These are phyloP conservation scores for Elymus sibiricus DNA, from an alignment of 176 grass and related monocot genomes.

Conservation along the genomic window DNA sequence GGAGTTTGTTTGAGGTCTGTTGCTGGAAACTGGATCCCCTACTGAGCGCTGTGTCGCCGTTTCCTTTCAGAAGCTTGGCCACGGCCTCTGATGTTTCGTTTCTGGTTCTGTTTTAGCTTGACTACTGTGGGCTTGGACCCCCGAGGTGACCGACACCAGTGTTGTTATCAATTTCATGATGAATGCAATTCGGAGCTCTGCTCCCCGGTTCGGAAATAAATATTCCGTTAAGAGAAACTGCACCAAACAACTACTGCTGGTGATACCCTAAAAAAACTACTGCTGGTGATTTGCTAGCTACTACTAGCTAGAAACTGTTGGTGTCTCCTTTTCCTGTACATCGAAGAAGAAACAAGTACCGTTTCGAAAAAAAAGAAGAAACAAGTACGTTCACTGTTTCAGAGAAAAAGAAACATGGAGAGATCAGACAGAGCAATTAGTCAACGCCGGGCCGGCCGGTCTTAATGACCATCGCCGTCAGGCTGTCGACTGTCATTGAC, in stretches of 20 bases:
- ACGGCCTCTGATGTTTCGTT: too few species aligned
- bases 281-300: neutral
- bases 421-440: neutral
- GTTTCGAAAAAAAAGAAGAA: neutral
- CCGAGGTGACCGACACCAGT: too few species aligned
- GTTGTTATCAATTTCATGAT: too few species aligned
- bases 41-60: too few species aligned
- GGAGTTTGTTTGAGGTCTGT: too few species aligned
- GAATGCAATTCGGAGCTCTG: too few species aligned
- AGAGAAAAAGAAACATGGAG: too few species aligned
- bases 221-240: neutral
- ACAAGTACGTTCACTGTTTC: neutral
- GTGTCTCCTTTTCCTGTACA: neutral
- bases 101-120: too few species aligned
- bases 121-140: too few species aligned
- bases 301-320: neutral
- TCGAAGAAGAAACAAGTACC: neutral
- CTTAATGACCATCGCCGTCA: constrained; percentile 10
- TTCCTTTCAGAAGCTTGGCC: too few species aligned
- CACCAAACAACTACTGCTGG: neutral
- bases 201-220: too few species aligned
- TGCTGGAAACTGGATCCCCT: too few species aligned
- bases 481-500: constrained; percentile 33
- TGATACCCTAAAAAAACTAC: neutral
- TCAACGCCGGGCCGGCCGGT: neutral